phyloP scores from a whole-genome alignment of 1,284 basidiomycete species.

The Ceratobasidium sp. region DNA sequence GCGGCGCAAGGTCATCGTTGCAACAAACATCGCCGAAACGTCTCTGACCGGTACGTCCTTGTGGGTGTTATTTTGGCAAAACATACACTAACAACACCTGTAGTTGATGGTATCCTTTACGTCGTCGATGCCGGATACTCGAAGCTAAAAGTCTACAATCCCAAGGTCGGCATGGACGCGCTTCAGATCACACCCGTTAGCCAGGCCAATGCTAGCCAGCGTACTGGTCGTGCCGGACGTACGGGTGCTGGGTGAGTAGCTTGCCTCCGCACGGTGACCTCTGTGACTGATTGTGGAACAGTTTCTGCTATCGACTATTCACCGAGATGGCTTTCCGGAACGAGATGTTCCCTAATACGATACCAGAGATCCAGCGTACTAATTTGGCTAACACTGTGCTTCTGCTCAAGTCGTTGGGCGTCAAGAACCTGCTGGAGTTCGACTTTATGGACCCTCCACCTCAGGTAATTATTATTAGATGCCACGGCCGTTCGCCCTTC shows the following conservation, averaged over 20 bases:
- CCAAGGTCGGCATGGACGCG: constrained; percentile 99
- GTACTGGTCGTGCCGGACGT: constrained; percentile 94
- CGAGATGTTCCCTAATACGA: constrained; percentile 95
- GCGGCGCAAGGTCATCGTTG: constrained; percentile 94
- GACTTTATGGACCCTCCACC: constrained; percentile 98
- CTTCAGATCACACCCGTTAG: constrained; percentile 98
- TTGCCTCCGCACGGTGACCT: background rate
- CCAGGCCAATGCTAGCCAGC: constrained; percentile 96
- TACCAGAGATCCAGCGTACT: constrained; percentile 98
- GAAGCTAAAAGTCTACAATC: constrained; percentile 99
- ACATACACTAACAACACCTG: constrained; percentile 46
- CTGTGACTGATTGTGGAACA: constrained; percentile 51
- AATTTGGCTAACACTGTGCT: constrained; percentile 97
- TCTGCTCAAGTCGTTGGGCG: constrained; percentile 93
- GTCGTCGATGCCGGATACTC: constrained; percentile 97
- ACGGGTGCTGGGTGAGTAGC: constrained; percentile 86
- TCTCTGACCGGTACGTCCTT: constrained; percentile 81
- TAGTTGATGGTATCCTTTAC: constrained; percentile 96
- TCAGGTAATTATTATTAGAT: constrained; percentile 53
- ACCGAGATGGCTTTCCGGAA: constrained; percentile 97
- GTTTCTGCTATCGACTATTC: constrained; percentile 95
- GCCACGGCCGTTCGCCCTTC: constrained; percentile 35
- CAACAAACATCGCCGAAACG: constrained; percentile 99
- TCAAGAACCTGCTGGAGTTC: constrained; percentile 94
- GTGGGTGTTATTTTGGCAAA: background rate